A percentile compares a stretch with the other conserved stretches of the same genome.
Conservation (phyloP, 352 stramenopile species). For the Pythium insidiosum region DNA sequence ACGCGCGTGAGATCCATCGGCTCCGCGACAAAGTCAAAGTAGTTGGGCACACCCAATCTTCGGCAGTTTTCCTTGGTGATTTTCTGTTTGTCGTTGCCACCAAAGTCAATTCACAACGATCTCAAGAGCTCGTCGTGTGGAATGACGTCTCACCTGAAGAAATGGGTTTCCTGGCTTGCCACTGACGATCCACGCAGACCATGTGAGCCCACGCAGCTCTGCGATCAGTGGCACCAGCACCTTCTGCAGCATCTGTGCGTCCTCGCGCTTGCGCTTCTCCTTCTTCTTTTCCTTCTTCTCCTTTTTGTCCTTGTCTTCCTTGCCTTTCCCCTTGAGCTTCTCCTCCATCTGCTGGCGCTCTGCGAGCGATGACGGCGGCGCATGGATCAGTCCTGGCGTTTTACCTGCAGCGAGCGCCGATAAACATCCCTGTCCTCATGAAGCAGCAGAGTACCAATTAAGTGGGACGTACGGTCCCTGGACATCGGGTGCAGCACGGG, state of each 20-base stretch:
- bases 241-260: conserved; percentile 60
- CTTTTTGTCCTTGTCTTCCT: conserved; percentile 67
- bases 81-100: conserved; percentile 74
- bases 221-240: conserved; percentile 57
- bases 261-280: conserved; percentile 71
- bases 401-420: too few relatives aligned
- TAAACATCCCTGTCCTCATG: too few relatives aligned
- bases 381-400: conserved; percentile 52
- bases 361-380: conserved; percentile 31
- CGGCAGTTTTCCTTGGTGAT: conserved; percentile 85
- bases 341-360: conserved; percentile 32
- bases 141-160: too few relatives aligned
- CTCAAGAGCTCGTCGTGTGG: too few relatives aligned
- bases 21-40: conserved; percentile 78
- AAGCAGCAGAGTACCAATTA: too few relatives aligned
- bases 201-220: conserved; percentile 62
- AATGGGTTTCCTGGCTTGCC: conserved; percentile 76
- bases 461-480: too few relatives aligned
- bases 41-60: conserved; percentile 69
- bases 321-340: conserved; percentile 37
- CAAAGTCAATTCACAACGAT: too few relatives aligned
- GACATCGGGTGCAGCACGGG: conserved; percentile 39
- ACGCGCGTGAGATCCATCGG: conserved; percentile 82
- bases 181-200: conserved; percentile 61
- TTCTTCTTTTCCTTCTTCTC: conserved; percentile 85